Conservation (phyloP, 345 rosid species). For the Salix purpurea region DNA sequence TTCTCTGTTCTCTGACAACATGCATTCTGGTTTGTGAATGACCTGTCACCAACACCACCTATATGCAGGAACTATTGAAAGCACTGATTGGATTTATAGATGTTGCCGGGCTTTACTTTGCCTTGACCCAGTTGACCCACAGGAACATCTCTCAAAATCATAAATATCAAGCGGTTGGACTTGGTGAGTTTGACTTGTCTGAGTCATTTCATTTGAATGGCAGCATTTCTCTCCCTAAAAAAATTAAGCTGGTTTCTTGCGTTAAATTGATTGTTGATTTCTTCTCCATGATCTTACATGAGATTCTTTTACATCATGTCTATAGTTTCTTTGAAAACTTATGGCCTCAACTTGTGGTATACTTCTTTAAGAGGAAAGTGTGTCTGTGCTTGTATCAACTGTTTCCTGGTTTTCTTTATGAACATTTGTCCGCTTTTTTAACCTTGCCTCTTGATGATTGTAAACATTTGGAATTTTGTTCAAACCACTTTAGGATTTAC, state of each 20-base stretch:
- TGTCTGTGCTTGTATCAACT: neutral
- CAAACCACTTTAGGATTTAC: neutral
- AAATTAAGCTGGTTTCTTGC: neutral
- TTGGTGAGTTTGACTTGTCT: slow-evolving; percentile 51
- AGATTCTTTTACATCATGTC: neutral
- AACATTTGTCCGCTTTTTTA: neutral
- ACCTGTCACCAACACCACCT: neutral
- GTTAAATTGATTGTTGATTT: neutral
- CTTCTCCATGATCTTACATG: neutral
- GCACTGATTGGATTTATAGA: slow-evolving; percentile 91
- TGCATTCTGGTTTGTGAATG: neutral
- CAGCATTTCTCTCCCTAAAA: neutral
- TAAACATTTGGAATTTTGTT: neutral
- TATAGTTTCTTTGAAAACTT: neutral
- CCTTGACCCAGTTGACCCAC: slow-evolving; percentile 87
- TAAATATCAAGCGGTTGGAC: slow-evolving; percentile 96
- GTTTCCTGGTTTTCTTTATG: neutral
- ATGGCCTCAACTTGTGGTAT: neutral
- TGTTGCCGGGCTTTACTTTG: slow-evolving; percentile 93
- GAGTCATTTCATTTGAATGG: slow-evolving; percentile 1
- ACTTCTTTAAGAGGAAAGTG: neutral
- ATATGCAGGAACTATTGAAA: slow-evolving; percentile 76
- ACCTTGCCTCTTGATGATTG: neutral
- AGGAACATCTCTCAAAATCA: slow-evolving; percentile 95
- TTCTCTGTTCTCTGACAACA: neutral